Conservation (phyloP, 2,329 filamentous ascomycete species). For the Beauveria pseudobassiana region DNA sequence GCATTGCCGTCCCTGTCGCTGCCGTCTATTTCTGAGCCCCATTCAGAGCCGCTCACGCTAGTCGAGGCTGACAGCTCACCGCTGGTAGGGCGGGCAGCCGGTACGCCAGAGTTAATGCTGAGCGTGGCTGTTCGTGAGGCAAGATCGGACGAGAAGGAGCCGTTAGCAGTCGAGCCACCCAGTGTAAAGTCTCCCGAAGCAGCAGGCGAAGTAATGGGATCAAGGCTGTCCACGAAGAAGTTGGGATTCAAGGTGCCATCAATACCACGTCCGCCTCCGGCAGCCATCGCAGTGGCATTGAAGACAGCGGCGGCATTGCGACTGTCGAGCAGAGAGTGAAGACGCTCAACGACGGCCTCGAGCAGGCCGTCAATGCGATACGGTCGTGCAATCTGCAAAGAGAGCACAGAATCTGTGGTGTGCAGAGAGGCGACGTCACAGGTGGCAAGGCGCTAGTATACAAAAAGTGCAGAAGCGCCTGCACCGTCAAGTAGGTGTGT, state of each 20-base stretch:
- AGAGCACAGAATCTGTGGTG: slow-evolving; percentile 91
- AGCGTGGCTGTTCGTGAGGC: slow-evolving; percentile 31
- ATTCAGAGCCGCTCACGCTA: slow-evolving; percentile 47
- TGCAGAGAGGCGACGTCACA: slow-evolving; percentile 70
- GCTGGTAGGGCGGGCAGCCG: slow-evolving; percentile 31
- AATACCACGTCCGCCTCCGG: slow-evolving; percentile 81
- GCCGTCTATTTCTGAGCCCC: slow-evolving; percentile 47
- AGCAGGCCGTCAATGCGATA: slow-evolving; percentile 90
- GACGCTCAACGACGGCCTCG: slow-evolving; percentile 83
- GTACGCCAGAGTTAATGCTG: slow-evolving; percentile 40
- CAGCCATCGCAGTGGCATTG: slow-evolving; percentile 96
- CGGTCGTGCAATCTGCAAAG: slow-evolving; percentile 87
- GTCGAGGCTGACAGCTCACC: slow-evolving; percentile 43
- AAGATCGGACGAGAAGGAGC: slow-evolving; percentile 24
- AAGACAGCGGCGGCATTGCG: slow-evolving; percentile 95
- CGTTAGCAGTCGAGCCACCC: slow-evolving; percentile 22
- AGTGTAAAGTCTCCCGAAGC: slow-evolving; percentile 28
- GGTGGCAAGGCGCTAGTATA: slow-evolving; percentile 87
- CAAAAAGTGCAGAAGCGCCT: slow-evolving; percentile 84
- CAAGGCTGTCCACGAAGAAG: slow-evolving; percentile 47
- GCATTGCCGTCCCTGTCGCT: slow-evolving; percentile 37
- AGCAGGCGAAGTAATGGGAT: slow-evolving; percentile 30
- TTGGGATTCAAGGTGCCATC: slow-evolving; percentile 59
- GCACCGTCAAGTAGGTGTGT: slow-evolving; percentile 82
- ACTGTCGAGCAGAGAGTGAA: slow-evolving; percentile 84